These are phyloP conservation scores for Dothistroma pini DNA, from an alignment of 2,329 filamentous ascomycete species.

Conservation along the genomic window DNA sequence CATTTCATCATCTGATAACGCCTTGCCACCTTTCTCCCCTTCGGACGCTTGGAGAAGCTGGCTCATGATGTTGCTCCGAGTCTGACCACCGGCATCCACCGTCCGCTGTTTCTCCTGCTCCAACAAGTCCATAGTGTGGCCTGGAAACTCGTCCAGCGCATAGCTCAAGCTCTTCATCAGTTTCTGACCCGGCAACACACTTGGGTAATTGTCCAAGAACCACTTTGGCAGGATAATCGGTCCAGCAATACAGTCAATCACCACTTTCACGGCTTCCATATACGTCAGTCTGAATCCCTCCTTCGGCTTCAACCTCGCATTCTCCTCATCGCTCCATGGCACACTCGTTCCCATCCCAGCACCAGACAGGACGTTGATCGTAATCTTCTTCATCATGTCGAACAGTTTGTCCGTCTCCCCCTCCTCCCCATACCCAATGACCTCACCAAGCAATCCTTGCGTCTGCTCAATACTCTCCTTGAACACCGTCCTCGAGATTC, in stretches of 20 bases:
- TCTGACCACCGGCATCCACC: conserved; percentile 9
- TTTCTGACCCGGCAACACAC: conserved; percentile 21
- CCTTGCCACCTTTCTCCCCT: conserved; percentile 16
- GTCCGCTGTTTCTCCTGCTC: conserved; percentile 24
- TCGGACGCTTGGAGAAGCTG: conserved; percentile 27
- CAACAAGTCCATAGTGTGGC: conserved; percentile 24
- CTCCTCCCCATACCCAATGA: conserved; percentile 7
- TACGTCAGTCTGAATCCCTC: conserved; percentile 33
- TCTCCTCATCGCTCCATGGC: conserved; percentile 24
- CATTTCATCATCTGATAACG: conserved; percentile 40
- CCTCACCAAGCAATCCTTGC: conserved; percentile 27
- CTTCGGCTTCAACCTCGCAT: conserved; percentile 22
- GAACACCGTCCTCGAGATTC: conserved; percentile 33
- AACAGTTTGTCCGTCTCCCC: conserved; percentile 27
- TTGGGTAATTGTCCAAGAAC: conserved; percentile 26
- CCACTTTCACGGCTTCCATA: conserved; percentile 27
- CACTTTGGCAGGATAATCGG: conserved; percentile 28
- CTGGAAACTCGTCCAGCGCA: conserved; percentile 28
- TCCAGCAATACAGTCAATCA: conserved; percentile 25
- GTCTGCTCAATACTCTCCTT: conserved; percentile 30
- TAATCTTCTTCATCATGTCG: conserved; percentile 35
- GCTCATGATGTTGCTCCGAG: conserved; percentile 30
- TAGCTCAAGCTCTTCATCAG: conserved; percentile 18
- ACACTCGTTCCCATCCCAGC: conserved; percentile 32
- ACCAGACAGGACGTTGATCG: conserved; percentile 34